These are phyloP conservation scores for Camellia lanceoleosa DNA, from an alignment of 148 eudicot genomes.

Conservation along the genomic window DNA sequence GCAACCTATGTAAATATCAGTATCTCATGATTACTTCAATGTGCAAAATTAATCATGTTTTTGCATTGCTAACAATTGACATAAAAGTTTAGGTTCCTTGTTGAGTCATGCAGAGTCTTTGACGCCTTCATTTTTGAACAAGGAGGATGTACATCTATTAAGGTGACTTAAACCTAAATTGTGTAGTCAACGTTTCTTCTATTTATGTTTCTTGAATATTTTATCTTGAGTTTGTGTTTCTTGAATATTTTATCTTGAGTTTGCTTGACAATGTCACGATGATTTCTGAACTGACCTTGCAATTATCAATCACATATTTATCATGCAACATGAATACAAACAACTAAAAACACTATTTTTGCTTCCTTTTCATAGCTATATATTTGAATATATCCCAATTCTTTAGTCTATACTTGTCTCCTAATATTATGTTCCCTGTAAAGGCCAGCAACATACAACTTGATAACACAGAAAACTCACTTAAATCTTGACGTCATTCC, in stretches of 20 bases:
- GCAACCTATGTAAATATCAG: constrained; percentile 59
- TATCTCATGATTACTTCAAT: constrained; percentile 3
- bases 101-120: constrained; percentile 89
- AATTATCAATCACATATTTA: constrained; percentile 7
- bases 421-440: not conserved
- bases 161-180: constrained; percentile 45
- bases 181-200: constrained; percentile 2
- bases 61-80: constrained; percentile 17
- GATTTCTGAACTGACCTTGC: not conserved
- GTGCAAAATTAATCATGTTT: constrained; percentile 1
- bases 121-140: constrained; percentile 68
- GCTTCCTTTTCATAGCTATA: not conserved
- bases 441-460: not conserved
- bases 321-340: too few species aligned
- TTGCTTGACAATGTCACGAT: not conserved
- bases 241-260: not conserved
- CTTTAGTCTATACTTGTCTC: not conserved
- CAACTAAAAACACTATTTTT: not conserved
- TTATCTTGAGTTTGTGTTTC: not conserved
- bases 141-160: constrained; percentile 89
- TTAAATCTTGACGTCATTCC: not conserved
- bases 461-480: not conserved
- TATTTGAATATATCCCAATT: not conserved
- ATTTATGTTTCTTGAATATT: not conserved
- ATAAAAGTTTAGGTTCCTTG: constrained; percentile 66